A percentile compares a stretch with the other conserved stretches of the same genome.
phyloP scores from a whole-genome alignment of 2,329 filamentous ascomycete species.

The Diaporthe aspalathi region DNA sequence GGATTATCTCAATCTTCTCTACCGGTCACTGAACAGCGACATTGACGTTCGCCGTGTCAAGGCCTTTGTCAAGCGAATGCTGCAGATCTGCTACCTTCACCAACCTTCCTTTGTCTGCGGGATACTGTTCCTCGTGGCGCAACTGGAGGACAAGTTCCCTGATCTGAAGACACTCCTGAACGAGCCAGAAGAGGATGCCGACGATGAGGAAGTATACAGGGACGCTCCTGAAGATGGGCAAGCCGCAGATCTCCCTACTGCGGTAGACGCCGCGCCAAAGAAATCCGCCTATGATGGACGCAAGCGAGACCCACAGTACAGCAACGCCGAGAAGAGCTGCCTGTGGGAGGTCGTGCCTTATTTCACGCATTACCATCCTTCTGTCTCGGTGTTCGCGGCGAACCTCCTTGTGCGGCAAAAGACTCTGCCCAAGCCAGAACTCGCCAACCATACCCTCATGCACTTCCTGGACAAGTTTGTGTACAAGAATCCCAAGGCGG shows the following conservation, averaged over 20 bases:
- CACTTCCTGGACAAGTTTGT: slow-evolving; percentile 98
- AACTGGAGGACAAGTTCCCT: slow-evolving; percentile 83
- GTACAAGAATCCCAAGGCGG: slow-evolving; percentile 91
- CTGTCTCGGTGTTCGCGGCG: slow-evolving; percentile 84
- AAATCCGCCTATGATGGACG: slow-evolving; percentile 78
- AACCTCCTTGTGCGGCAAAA: slow-evolving; percentile 76
- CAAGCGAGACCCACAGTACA: slow-evolving; percentile 91
- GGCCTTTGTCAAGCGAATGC: slow-evolving; percentile 92
- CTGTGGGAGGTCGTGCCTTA: slow-evolving; percentile 90
- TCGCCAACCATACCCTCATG: slow-evolving; percentile 89
- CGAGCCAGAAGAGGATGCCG: slow-evolving; percentile 81
- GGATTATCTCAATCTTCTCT: slow-evolving; percentile 92
- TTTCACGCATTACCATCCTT: slow-evolving; percentile 88
- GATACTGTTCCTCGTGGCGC: slow-evolving; percentile 87
- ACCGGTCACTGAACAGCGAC: slow-evolving; percentile 88
- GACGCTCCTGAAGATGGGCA: slow-evolving; percentile 69
- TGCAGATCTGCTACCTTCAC: slow-evolving; percentile 88
- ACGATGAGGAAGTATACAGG: slow-evolving; percentile 72
- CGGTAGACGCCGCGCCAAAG: slow-evolving; percentile 40
- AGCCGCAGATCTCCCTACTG: slow-evolving; percentile 52
- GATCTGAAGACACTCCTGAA: slow-evolving; percentile 82
- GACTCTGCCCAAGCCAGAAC: slow-evolving; percentile 87
- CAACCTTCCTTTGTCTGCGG: slow-evolving; percentile 94
- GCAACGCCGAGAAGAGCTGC: slow-evolving; percentile 92
- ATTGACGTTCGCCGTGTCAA: slow-evolving; percentile 92